Evolutionary conservation across 1,284 basidiomycete species (phyloP), one percentile per base, ranked within the genome.

Genomic region (Entoloma clypeatum): DNA sequence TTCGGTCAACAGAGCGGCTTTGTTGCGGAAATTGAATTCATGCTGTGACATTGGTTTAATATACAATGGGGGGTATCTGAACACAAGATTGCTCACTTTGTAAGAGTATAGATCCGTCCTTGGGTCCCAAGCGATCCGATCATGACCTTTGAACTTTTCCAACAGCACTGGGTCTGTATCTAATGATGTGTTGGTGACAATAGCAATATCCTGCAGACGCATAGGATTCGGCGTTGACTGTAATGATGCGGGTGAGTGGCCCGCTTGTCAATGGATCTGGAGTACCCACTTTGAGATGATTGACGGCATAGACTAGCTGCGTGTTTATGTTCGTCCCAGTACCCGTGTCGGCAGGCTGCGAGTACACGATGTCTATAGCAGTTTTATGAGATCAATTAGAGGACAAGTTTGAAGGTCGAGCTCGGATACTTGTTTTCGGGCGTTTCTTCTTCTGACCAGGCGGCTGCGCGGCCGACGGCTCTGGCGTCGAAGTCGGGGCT

Each of bases 101-200:
- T 92, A 94, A 4, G 86, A 84, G 59, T 85, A 94, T 1, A 92
- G 67, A 54, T 87, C 86, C 0, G 87, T 92, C 60, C 86, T 88
- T 1, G 80, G 76, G 60, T 94, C 88, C 53, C 81, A 81, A 22
- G 77, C 61, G 25, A 95, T 81, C 22, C 81, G 75, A 39, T 92
- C 88, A 53, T 95, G 92, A 2, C 71, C 65, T 55, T 72, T 82
- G 66, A 93, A 92, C 52, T 86, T 83, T 55, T 89, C 79, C 5
- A 87, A 69, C 2, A 93, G 72, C 2, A 77, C 64, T n/a, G 60
- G 53, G 55, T 92, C 86, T 4, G 78, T 76, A 51, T 89, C 79
- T 4, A 94, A 63, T 5, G 85, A 82, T 3, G 86, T 81, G 50
- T 75, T 78, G 3, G 87, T 86, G 19, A 85, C 69, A 35, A 92